A percentile compares a stretch with the other conserved stretches of the same genome.
Conservation (phyloP, 768 basidiomycete species). For the Mycena sanguinolenta region DNA sequence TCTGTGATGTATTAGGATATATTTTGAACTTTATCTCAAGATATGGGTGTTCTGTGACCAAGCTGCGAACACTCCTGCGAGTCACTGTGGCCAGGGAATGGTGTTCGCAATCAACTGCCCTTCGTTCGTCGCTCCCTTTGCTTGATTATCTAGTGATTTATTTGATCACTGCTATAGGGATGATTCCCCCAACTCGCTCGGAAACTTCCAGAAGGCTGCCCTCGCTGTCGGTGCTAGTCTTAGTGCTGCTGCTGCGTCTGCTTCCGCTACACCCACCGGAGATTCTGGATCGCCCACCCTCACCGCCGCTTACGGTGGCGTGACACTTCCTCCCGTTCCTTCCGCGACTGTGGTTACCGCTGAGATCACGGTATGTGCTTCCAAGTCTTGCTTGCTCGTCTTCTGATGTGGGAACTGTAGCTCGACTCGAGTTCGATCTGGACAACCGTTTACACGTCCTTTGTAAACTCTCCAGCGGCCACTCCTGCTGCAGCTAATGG, state of each 20-base stretch:
- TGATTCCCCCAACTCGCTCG: conserved; percentile 70
- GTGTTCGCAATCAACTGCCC: conserved; percentile 78
- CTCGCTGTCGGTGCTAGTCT: conserved; percentile 67
- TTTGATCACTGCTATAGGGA: too few relatives aligned
- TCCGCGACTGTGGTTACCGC: conserved; percentile 57
- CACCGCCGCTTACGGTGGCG: conserved; percentile 65
- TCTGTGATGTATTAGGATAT: too few relatives aligned
- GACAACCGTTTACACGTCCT: conserved; percentile 72
- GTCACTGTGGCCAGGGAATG: conserved; percentile 76
- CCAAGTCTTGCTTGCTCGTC: neutral
- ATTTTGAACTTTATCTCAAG: too few relatives aligned
- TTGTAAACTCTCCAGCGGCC: conserved; percentile 65
- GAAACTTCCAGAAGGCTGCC: conserved; percentile 70
- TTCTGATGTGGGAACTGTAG: conserved; percentile 7
- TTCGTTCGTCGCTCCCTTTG: too few relatives aligned
- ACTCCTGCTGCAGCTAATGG: conserved; percentile 65
- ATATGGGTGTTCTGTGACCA: conserved; percentile 74
- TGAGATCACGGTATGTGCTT: conserved; percentile 56
- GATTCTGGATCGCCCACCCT: conserved; percentile 39
- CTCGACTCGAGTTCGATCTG: conserved; percentile 52
- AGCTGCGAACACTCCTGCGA: conserved; percentile 60
- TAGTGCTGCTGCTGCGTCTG: conserved; percentile 55
- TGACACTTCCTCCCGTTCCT: conserved; percentile 67
- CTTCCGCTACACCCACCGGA: conserved; percentile 45
- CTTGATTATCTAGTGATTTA: too few relatives aligned